Evolutionary conservation across 805 yeast species (phyloP).

Genomic region (Isabelozyma pseudorhagii): DNA sequence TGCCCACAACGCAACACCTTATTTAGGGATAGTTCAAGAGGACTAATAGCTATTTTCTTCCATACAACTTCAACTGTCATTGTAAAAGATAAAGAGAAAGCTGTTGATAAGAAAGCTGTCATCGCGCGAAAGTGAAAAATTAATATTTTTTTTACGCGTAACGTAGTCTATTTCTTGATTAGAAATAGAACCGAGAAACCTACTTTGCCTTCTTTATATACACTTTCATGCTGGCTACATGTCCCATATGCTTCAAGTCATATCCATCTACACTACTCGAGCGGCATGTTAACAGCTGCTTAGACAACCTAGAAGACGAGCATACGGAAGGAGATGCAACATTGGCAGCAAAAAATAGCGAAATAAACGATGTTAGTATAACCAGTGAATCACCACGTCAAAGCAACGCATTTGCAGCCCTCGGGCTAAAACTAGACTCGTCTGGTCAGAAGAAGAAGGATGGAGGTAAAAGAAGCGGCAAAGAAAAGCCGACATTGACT

Average conservation of each 20-base stretch:
- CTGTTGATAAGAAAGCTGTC: background rate
- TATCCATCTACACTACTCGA: constrained; percentile 25
- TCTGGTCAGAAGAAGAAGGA: constrained; percentile 13
- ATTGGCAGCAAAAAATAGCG: background rate
- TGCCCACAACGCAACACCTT: constrained; percentile 82
- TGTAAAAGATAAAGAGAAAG: background rate
- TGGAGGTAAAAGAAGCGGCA: constrained; percentile 5
- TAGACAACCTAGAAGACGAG: constrained; percentile 26
- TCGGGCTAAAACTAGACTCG: constrained; percentile 32
- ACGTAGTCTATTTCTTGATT: background rate
- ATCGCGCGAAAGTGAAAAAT: background rate
- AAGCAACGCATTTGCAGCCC: constrained; percentile 27
- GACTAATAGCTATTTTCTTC: constrained; percentile 17
- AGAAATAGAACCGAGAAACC: background rate
- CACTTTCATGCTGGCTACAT: constrained; percentile 6
- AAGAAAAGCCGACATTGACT: constrained; percentile 31
- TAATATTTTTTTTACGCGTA: background rate
- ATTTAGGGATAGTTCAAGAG: constrained; percentile 52
- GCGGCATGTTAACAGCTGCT: constrained; percentile 38
- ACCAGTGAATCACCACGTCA: background rate
- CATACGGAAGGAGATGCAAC: background rate
- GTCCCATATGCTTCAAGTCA: constrained; percentile 35
- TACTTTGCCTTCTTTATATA: background rate
- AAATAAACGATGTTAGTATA: background rate
- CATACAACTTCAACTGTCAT: constrained; percentile 24